Base-by-base conservation (phyloP, 441 rosid genomes). In the Brassica hybrid region DNA sequence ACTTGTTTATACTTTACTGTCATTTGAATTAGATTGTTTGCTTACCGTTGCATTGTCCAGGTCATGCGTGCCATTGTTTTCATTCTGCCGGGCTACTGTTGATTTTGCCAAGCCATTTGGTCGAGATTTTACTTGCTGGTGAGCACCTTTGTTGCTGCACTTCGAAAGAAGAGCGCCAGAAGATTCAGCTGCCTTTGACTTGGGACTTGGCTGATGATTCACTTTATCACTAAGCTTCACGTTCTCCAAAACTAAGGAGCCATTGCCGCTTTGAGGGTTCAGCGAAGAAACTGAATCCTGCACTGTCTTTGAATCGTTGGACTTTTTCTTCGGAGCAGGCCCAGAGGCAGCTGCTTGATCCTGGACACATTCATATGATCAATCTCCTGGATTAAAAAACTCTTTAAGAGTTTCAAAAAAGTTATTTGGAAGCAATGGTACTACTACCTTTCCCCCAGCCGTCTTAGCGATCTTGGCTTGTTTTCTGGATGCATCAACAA, bases 11-110 rank as follows among this genome's bases (percentile, higher is more conserved):
- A 12, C 52, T n/a, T 10, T 12, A 43, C 52, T 3, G 14, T 12
- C 72, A 78, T 71, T 71, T 82, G 91, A 79, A 75, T 34, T 4
- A 60, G 82, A 58, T 73, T 85, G 74, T 77, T 80, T 88, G 72
- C 85, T 80, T 73, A 84, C 91, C 19, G 91, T 86, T 78, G 86
- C 80, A 78, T 85, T 88, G 43, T 87, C 88, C 80, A 84, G 76
- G 50, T 85, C 88, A 56, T 71, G 86, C 69, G 79, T 78, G 34
- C 86, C 86, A 82, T 85, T 87, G 71, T 81, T 93, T 74, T 88
- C 93, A 84, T 85, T 88, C 48, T 77, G 71, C 72, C 81, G 74
- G 72, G 65, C 78, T 66, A 83, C 88, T 68, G 81, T 27, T 70
- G 80, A 74, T 81, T 89, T 91, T 45, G 41, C 90, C 30, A 76